A percentile compares a stretch with the other conserved stretches of the same genome.
Conservation (phyloP, 305 asterid species). For the Fraxinus latifolia region DNA sequence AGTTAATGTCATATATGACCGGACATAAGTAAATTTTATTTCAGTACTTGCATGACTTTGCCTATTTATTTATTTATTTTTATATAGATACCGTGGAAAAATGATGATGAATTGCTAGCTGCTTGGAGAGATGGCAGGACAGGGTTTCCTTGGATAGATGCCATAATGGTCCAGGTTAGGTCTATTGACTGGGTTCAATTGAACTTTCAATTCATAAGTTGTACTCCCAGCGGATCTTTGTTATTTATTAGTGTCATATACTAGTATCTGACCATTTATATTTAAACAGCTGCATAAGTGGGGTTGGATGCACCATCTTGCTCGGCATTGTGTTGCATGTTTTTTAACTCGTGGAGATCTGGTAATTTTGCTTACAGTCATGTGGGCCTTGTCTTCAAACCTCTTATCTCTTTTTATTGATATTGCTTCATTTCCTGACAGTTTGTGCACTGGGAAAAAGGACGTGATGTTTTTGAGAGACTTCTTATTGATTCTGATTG, state of each 20-base stretch:
- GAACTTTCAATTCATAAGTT: neutral
- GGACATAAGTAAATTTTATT: neutral
- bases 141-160: conserved; percentile 97
- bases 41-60: neutral
- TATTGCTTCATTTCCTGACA: conserved; percentile 30
- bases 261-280: conserved; percentile 3
- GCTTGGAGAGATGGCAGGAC: conserved; percentile 96
- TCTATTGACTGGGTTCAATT: conserved; percentile 10
- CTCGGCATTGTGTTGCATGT: conserved; percentile 91
- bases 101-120: conserved; percentile 59
- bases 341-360: conserved; percentile 88
- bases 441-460: conserved; percentile 91
- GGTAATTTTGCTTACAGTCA: conserved; percentile 39
- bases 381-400: neutral
- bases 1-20: neutral
- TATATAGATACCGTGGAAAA: conserved; percentile 81
- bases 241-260: neutral
- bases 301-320: conserved; percentile 99
- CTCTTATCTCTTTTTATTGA: conserved; percentile 20
- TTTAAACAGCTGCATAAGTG: conserved; percentile 64
- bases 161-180: conserved; percentile 85
- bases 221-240: neutral
- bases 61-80: conserved; percentile 7
- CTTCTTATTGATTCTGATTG: conserved; percentile 94
- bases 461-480: conserved; percentile 88